Base-by-base conservation (phyloP, 2,329 filamentous ascomycete genomes). In the Microcyclospora tardicrescens region DNA sequence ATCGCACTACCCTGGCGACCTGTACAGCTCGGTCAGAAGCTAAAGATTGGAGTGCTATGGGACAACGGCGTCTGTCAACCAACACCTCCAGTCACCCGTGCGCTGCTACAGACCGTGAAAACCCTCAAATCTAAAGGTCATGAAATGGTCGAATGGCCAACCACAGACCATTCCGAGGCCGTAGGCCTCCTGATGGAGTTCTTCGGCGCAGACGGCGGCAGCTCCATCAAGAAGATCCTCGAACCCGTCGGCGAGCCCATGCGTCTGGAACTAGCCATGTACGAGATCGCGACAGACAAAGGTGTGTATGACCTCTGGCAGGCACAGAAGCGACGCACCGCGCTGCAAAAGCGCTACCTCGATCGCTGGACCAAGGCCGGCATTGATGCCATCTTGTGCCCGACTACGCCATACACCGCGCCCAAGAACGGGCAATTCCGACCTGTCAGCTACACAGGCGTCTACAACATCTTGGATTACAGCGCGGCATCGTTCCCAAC, bases 1-100 rank as follows among this genome's bases (percentile, higher is more conserved):
- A 48, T 74, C 0, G 69, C 69, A 0, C 65, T 75, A 2, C 68
- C 70, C 0, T 77, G 73, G 72, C 57, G 67, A 13, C 32, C 51
- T 1, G 48, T 70, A 36, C 60, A 66, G 40, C 28, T 61, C 38
- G 44, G 55, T 3, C 58, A 58, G 41, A 75, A 70, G 43, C 57
- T 80, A 5, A 76, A 71, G 48, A 63, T 83, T n/a, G 79, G 68
- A 0, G 65, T 77, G 1, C 58, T 78, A 34, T 69, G 70, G 63
- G 65, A 73, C 55, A 75, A 80, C 42, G 72, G 68, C 0, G 64
- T 79, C 10, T 72, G 79, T 0, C 67, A 63, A 45, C 73, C 73
- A 1, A 75, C 77, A 42, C 75, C 75, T 0, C 75, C 75, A 0
- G 65, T 79, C 29, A 59, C 60, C 1, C 60, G 77, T 31, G 77